Percentiles rank a stretch among this genome's conserved stretches.
phyloP scores from a whole-genome alignment of 164 flowering plant genomes.

The Protea cynaroides region DNA sequence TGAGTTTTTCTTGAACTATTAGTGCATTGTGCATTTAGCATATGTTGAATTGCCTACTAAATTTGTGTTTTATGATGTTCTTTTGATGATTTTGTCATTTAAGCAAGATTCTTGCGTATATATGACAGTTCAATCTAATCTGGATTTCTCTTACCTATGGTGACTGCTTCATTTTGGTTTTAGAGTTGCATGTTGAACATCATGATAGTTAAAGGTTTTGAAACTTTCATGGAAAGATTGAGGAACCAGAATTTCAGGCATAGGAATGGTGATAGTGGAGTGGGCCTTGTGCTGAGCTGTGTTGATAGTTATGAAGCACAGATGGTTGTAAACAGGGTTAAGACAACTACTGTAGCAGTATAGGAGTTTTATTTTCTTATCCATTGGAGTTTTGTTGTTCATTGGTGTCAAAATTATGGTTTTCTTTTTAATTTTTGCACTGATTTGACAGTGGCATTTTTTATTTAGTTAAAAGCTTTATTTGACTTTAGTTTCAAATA shows the following conservation, averaged over 20 bases:
- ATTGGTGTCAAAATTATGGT: background rate
- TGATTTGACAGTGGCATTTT: background rate
- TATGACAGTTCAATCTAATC: background rate
- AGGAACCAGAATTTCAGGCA: constrained; percentile 48
- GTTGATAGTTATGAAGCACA: constrained; percentile 99
- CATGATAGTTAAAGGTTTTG: constrained; percentile 92
- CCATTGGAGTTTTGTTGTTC: background rate
- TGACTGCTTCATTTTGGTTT: constrained; percentile 14
- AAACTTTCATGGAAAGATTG: constrained; percentile 81
- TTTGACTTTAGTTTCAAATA: too few species aligned
- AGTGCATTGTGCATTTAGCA: too few species aligned
- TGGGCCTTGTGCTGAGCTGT: constrained; percentile 95
- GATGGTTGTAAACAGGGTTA: constrained; percentile 98
- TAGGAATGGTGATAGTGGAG: constrained; percentile 62
- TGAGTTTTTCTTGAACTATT: too few species aligned
- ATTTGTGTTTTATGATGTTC: too few species aligned
- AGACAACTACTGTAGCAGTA: background rate
- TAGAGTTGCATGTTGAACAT: constrained; percentile 94
- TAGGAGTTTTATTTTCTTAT: background rate
- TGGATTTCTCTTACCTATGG: background rate
- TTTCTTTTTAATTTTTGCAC: background rate
- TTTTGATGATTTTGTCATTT: too few species aligned
- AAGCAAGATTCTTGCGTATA: background rate
- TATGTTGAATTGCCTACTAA: too few species aligned
- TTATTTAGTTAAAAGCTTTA: too few species aligned